phyloP scores from a whole-genome alignment of 805 yeast species.

The Metahyphopichia silvanorum region DNA sequence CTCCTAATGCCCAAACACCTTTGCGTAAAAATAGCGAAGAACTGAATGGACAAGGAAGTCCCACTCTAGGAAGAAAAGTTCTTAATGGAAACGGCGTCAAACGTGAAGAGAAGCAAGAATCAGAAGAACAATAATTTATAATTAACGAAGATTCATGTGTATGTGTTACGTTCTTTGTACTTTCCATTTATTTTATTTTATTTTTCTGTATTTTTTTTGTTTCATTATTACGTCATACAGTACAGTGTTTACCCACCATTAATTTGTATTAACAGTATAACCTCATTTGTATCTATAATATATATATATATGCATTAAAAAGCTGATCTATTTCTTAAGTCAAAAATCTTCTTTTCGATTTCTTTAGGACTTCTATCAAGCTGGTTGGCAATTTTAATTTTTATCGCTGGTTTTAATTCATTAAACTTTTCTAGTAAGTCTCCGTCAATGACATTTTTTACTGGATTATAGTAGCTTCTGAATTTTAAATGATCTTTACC shows the following conservation, averaged over 20 bases:
- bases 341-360: slow-evolving; percentile 50
- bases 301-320: slow-evolving; percentile 12
- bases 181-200: no score
- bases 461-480: slow-evolving; percentile 81
- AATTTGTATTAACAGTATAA: slow-evolving; percentile 1
- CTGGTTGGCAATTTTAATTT: slow-evolving; percentile 35
- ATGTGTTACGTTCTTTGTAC: no score
- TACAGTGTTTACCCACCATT: neutral
- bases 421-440: slow-evolving; percentile 69
- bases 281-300: no score
- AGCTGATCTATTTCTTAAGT: slow-evolving; percentile 45
- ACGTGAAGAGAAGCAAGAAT: no score
- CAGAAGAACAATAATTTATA: no score
- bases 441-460: slow-evolving; percentile 78
- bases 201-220: no score
- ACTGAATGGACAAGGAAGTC: slow-evolving; percentile 36
- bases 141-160: no score
- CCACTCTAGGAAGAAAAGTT: slow-evolving; percentile 32
- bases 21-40: slow-evolving; percentile 36
- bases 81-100: slow-evolving; percentile 2
- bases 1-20: slow-evolving; percentile 45
- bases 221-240: no score
- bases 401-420: slow-evolving; percentile 27
- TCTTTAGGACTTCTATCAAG: slow-evolving; percentile 48
- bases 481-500: slow-evolving; percentile 68